phyloP scores from a whole-genome alignment of 208 protist genomes.

The Crithidia expoeki region DNA sequence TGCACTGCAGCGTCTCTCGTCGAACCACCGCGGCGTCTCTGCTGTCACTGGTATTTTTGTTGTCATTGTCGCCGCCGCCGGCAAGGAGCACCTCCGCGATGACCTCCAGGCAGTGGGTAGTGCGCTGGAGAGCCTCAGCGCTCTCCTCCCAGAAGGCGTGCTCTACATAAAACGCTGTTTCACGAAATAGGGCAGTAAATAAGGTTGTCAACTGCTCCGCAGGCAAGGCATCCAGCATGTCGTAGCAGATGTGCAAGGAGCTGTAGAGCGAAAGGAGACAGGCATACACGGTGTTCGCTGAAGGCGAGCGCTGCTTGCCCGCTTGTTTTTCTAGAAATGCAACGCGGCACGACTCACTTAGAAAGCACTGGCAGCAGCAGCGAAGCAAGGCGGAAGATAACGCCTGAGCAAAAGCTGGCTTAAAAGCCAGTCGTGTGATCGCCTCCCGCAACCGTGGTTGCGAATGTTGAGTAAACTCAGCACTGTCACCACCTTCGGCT shows the following conservation, averaged over 20 bases:
- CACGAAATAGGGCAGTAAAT: constrained; percentile 72
- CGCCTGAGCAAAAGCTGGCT: constrained; percentile 20
- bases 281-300: constrained; percentile 59
- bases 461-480: background rate
- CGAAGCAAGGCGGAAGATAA: constrained; percentile 40
- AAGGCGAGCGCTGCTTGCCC: constrained; percentile 37
- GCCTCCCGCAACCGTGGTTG: constrained; percentile 15
- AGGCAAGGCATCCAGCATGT: constrained; percentile 33
- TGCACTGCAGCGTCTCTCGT: constrained; percentile 36
- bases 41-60: background rate
- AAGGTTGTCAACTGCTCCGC: constrained; percentile 51
- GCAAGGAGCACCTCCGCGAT: constrained; percentile 79
- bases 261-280: constrained; percentile 69
- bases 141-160: constrained; percentile 44
- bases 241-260: constrained; percentile 55
- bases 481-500: background rate
- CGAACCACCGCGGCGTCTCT: constrained; percentile 1
- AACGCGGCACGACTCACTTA: constrained; percentile 54
- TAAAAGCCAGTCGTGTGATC: constrained; percentile 18
- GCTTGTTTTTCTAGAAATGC: constrained; percentile 60
- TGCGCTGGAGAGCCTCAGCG: constrained; percentile 42
- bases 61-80: background rate
- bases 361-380: constrained; percentile 73
- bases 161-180: constrained; percentile 71
- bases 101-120: constrained; percentile 76